Conservation (phyloP, 2,329 filamentous ascomycete species). For the Alternaria burnsii region DNA sequence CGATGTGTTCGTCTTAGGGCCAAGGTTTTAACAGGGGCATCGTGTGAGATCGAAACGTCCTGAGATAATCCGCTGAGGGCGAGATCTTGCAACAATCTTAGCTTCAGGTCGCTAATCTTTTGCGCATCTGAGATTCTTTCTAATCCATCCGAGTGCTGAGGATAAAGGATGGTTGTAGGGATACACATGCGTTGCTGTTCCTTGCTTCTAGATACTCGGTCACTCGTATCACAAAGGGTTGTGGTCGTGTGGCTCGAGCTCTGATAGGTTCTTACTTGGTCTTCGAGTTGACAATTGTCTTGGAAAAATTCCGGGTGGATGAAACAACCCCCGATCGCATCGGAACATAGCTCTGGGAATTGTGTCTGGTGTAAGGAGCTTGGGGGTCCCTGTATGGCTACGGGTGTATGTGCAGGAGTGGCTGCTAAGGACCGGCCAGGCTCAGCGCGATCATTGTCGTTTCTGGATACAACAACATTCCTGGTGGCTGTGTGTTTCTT, state of each 20-base stretch:
- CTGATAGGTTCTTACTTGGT: rapidly evolving
- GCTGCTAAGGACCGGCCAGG: not conserved
- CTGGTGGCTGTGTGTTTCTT: rapidly evolving
- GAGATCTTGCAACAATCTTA: constrained; percentile 16
- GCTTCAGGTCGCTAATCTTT: not conserved
- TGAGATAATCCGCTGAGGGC: constrained; percentile 17
- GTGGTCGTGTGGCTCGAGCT: no score
- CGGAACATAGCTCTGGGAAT: not conserved
- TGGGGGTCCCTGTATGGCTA: not conserved
- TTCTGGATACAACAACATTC: not conserved
- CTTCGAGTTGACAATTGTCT: not conserved
- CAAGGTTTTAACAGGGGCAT: not conserved
- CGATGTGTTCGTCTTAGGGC: not conserved
- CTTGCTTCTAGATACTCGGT: not conserved
- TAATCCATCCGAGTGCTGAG: not conserved
- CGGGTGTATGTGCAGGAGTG: not conserved
- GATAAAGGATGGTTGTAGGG: constrained; percentile 23
- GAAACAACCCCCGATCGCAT: not conserved
- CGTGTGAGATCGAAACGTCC: constrained; percentile 25
- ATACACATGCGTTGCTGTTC: constrained; percentile 29
- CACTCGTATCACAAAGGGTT: not conserved
- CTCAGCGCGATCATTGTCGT: not conserved
- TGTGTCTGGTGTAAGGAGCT: not conserved
- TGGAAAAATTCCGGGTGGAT: not conserved
- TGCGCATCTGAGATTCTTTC: not conserved